Base-by-base conservation (phyloP, 352 stramenopile species). In the Pythium aquatile region DNA sequence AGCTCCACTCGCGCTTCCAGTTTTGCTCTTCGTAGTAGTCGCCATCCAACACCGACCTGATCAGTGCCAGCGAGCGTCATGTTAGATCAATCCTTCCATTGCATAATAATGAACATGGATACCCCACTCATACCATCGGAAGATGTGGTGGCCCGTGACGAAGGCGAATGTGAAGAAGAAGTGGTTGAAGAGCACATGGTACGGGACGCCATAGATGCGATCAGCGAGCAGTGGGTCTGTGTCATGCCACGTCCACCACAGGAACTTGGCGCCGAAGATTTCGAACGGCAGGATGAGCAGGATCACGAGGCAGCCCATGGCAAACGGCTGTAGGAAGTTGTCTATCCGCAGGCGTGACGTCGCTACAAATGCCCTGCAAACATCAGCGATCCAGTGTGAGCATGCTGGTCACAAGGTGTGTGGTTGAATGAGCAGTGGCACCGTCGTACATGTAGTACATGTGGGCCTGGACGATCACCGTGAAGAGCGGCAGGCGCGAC, bases 181-280 rank as follows among this genome's bases (percentile, higher is more conserved):
- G 58, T 87, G 74, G 62, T 87, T 78, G 62, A 89, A 87, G 8
- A 94, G 67, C 37, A 75, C 68, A 57, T 91, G 78, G 58, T 76
- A 80, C 3, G 85, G 85, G 1, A 93, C 76, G 35, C 80, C 81
- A 58, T 90, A 82, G 20, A 90, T 62, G 2, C 86, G 81, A 26
- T 80, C 76, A 8, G 59, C 61, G 14, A 94, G 66, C 44, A 90
- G 69, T 29, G 83, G 83, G 29, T 94, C 83, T 20, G 81, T 92
- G 59, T 94, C 86, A 60, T 94, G 86, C 74, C 79, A 92, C 54
- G 86, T 94, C 86, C 86, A 94, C 81, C 82, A 92, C 29, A 94
- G 70, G 53, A 94, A 90, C 59, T 93, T 93, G 60, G 80, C 61
- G 51, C 86, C 86, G 35, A 93, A 51, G 52, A 94, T 69, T 72